Evolutionary conservation across 1,139 yeast genomes (phyloP), one percentile per base, ranked within the genome.

Genomic region (Blastobotrys arbuscula): DNA sequence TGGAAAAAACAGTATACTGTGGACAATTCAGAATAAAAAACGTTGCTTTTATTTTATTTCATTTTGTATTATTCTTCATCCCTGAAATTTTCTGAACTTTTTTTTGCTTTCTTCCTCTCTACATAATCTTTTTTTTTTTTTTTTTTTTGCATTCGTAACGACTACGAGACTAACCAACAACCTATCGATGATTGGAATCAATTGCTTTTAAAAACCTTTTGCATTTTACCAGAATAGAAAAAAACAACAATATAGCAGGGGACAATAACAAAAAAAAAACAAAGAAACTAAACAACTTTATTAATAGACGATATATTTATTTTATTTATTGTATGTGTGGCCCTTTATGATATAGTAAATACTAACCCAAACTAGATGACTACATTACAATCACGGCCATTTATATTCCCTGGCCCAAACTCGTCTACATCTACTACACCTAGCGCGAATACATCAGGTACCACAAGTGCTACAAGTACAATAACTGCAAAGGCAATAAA

Each of bases 361-460:
- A 36, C 10, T 12, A 36, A 5, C 9, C 28, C 7, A 7, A 36
- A 19, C 5, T 19, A 39, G 42, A 39, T 39, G 42, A 39, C 42
- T 39, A 41, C 44, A 20, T 21, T 21, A 20, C 30, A 19, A 33
- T 9, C 44, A 33, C 33, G 41, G 15, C 46, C 40, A 7, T 43
- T 43, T 28, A 19, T 28, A 18, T 43, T 43, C 21, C 46, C 46
- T 16, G 46, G 30, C 15, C 26, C 21, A 12, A 31, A 39, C 19
- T 18, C 8, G 9, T 24, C 18, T 39, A n/a, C 42, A 39, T 6
- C 31, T 9, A 13, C 40, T 7, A 20, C 13, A 20, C 8, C 9
- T n/a, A n/a, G n/a, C n/a, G n/a, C n/a, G n/a, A 20, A 37, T 21
- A 13, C 33, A 6, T 39, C 42, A 19, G 13, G 31, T 28, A n/a